phyloP scores from a whole-genome alignment of 305 asterid species.

The Fraxinus sp. region DNA sequence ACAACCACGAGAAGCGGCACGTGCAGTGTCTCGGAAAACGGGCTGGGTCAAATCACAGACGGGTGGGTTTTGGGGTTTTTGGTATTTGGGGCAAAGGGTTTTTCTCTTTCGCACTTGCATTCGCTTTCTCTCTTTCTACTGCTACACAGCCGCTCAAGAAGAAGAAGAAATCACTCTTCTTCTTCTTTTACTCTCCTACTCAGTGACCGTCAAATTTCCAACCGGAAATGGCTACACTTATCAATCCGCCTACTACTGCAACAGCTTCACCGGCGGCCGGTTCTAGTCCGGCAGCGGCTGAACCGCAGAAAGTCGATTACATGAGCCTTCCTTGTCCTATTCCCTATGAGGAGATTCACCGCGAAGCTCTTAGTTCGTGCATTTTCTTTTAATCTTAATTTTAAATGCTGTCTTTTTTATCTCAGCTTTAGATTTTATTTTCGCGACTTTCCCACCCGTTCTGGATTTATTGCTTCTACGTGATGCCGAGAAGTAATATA shows the following conservation, averaged over 20 bases:
- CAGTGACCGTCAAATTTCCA: neutral
- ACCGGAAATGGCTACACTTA: slow-evolving; percentile 38
- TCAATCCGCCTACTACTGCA: slow-evolving; percentile 30
- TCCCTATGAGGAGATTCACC: slow-evolving; percentile 93
- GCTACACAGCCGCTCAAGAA: slow-evolving; percentile 29
- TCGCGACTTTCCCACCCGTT: neutral
- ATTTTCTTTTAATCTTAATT: neutral
- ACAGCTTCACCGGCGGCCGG: slow-evolving; percentile 36
- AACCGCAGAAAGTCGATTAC: slow-evolving; percentile 62
- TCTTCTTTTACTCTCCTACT: neutral
- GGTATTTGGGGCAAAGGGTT: slow-evolving; percentile 37
- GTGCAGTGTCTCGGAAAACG: neutral
- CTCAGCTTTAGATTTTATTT: neutral
- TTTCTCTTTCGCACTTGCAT: slow-evolving; percentile 5
- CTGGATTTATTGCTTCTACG: neutral
- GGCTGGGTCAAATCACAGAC: slow-evolving; percentile 25
- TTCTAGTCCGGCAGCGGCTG: slow-evolving; percentile 40
- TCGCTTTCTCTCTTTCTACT: neutral
- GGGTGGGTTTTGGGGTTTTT: slow-evolving; percentile 32
- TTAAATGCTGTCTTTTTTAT: neutral
- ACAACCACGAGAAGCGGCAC: neutral
- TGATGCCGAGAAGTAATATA: neutral
- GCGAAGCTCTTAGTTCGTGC: slow-evolving; percentile 86
- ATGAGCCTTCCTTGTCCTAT: slow-evolving; percentile 84
- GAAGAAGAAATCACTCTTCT: slow-evolving; percentile 11